Evolutionary conservation across 768 basidiomycete genomes (phyloP).

Genomic region (Pulveroboletus ravenelii): DNA sequence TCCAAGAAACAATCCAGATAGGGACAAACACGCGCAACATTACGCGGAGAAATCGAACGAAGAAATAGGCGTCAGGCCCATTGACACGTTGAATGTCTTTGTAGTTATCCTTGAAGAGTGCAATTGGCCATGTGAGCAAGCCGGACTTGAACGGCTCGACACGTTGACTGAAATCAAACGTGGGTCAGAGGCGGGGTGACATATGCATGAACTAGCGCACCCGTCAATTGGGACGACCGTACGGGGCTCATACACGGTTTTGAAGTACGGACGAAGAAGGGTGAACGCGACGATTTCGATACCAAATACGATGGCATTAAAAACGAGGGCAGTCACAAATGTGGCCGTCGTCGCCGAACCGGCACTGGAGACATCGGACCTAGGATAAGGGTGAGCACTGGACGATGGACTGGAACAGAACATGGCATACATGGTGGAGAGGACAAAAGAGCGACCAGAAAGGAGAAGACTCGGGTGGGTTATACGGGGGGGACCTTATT

Average conservation of each 20-base stretch:
- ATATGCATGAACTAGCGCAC: slow-evolving; percentile 27
- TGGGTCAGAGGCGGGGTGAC: background rate
- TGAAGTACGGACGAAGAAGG: slow-evolving; percentile 80
- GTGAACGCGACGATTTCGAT: slow-evolving; percentile 74
- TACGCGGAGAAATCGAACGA: slow-evolving; percentile 83
- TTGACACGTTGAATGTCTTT: slow-evolving; percentile 59
- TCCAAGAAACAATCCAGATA: slow-evolving; percentile 90
- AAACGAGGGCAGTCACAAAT: slow-evolving; percentile 80
- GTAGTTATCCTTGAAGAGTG: slow-evolving; percentile 60
- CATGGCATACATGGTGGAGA: slow-evolving; percentile 20
- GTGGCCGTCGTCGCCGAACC: slow-evolving; percentile 64
- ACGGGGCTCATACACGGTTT: slow-evolving; percentile 83
- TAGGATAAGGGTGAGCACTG: slow-evolving; percentile 10
- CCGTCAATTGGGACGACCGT: slow-evolving; percentile 54
- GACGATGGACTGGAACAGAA: background rate
- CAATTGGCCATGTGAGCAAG: slow-evolving; percentile 61
- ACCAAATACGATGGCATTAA: slow-evolving; percentile 73
- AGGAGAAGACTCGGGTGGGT: slow-evolving; percentile 3
- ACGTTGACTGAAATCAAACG: slow-evolving; percentile 46
- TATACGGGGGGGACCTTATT: background rate
- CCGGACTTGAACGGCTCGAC: slow-evolving; percentile 45
- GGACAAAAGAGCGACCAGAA: slow-evolving; percentile 13
- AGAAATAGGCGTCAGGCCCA: slow-evolving; percentile 91
- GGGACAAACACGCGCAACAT: slow-evolving; percentile 80
- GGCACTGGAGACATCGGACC: slow-evolving; percentile 41